Evolutionary conservation across 257 asterid genomes (phyloP).

Genomic region (Parsonsia alboflavescens): DNA sequence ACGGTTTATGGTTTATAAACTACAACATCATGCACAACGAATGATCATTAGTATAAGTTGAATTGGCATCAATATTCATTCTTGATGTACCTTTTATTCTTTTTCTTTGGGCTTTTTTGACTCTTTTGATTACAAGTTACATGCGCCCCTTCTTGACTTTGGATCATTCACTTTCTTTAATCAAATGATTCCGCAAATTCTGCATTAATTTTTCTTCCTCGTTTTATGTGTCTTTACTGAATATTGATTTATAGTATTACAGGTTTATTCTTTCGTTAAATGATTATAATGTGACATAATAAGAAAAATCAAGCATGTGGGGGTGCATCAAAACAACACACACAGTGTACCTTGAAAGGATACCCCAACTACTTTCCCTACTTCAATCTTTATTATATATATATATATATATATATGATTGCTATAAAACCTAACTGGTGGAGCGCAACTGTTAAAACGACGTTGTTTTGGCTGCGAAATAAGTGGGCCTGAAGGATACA

Average conservation of each 20-base stretch:
- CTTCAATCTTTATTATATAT: no score
- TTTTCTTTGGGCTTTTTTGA: not conserved
- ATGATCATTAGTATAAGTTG: not conserved
- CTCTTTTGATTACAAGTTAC: not conserved
- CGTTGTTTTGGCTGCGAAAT: no score
- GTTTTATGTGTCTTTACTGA: not conserved
- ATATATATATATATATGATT: no score
- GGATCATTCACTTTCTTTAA: not conserved
- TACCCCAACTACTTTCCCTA: not conserved
- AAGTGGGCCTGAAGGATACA: no score
- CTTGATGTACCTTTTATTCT: not conserved
- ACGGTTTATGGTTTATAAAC: no score
- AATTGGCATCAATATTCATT: not conserved
- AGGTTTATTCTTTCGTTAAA: not conserved
- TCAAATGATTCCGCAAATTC: not conserved
- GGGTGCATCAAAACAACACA: slow-evolving; percentile 2
- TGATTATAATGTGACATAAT: not conserved
- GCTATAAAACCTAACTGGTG: no score
- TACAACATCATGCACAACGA: not conserved
- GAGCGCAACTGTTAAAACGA: no score
- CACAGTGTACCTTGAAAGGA: slow-evolving; percentile 1
- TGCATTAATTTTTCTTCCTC: not conserved
- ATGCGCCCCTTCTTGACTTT: not conserved
- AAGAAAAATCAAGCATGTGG: slow-evolving; percentile 11
- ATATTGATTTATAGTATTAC: not conserved